Evolutionary conservation across 202 grass and related monocot genomes (phyloP).

Genomic region (Bolboschoenoplectus hybrid): DNA sequence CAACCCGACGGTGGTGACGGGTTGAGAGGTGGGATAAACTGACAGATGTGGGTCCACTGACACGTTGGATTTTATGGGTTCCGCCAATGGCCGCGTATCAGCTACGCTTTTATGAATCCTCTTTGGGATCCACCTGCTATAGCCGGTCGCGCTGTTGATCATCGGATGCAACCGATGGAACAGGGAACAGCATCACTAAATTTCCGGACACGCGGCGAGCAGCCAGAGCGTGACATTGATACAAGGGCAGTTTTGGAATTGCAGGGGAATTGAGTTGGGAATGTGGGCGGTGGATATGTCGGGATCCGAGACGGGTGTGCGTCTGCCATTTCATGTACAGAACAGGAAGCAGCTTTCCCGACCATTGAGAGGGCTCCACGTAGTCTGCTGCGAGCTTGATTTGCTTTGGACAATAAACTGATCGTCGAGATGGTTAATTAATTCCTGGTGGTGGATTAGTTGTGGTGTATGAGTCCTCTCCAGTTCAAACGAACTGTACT

Average conservation of each 20-base stretch:
- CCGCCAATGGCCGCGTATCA: slow-evolving; percentile 44
- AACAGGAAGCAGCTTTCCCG: slow-evolving; percentile 20
- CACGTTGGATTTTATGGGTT: slow-evolving; percentile 24
- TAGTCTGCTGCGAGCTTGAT: not conserved
- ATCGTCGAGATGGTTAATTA: slow-evolving; percentile 28
- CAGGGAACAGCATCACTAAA: not conserved
- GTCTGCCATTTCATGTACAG: not conserved
- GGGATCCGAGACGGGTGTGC: not conserved
- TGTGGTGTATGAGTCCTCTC: not conserved
- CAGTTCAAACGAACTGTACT: not conserved
- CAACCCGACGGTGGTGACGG: slow-evolving; percentile 30
- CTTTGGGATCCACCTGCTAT: slow-evolving; percentile 16
- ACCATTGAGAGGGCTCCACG: not conserved
- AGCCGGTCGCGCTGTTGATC: not conserved
- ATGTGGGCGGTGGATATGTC: slow-evolving; percentile 33
- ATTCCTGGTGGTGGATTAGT: not conserved
- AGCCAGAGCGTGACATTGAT: too few species aligned
- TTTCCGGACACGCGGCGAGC: slow-evolving; percentile 1
- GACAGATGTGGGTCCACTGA: slow-evolving; percentile 32
- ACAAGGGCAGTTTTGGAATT: not conserved
- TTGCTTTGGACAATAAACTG: slow-evolving; percentile 18
- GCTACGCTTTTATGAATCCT: slow-evolving; percentile 38
- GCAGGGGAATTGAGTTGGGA: slow-evolving; percentile 22
- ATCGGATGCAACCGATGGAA: slow-evolving; percentile 26
- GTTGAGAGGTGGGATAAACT: slow-evolving; percentile 42